Evolutionary conservation across 2,329 filamentous ascomycete species (phyloP).

Genomic region (Curvularia sp.): DNA sequence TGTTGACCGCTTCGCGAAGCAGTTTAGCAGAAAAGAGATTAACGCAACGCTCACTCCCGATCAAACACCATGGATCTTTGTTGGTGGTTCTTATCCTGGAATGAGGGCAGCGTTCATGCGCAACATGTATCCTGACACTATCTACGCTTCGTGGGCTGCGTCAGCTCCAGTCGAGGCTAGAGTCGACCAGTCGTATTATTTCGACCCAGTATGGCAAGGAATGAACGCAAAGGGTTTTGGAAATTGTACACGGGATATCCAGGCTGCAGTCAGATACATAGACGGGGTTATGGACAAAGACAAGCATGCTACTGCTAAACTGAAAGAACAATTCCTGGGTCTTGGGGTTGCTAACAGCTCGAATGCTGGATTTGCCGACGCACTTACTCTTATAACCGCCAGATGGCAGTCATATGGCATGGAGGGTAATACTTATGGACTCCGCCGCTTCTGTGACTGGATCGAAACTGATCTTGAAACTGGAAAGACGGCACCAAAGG

Average conservation of each 20-base stretch:
- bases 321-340: constrained; percentile 61
- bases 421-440: constrained; percentile 35
- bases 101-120: constrained; percentile 53
- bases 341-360: constrained; percentile 55
- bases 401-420: constrained; percentile 57
- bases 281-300: constrained; percentile 54
- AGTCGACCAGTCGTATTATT: constrained; percentile 60
- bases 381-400: neutral
- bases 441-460: constrained; percentile 57
- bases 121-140: constrained; percentile 50
- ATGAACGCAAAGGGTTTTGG: constrained; percentile 53
- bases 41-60: constrained; percentile 47
- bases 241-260: constrained; percentile 60
- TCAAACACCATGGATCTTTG: constrained; percentile 50
- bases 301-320: constrained; percentile 43
- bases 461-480: constrained; percentile 53
- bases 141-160: constrained; percentile 48
- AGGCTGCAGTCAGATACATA: constrained; percentile 59
- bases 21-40: constrained; percentile 49
- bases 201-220: constrained; percentile 58
- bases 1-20: constrained; percentile 51
- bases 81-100: constrained; percentile 50
- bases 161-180: constrained; percentile 56
- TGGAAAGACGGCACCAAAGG: neutral
- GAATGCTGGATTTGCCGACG: constrained; percentile 56